Evolutionary conservation across 2,329 filamentous ascomycete genomes (phyloP), one percentile per base, ranked within the genome.

Genomic region (Colletotrichum cuscutae): DNA sequence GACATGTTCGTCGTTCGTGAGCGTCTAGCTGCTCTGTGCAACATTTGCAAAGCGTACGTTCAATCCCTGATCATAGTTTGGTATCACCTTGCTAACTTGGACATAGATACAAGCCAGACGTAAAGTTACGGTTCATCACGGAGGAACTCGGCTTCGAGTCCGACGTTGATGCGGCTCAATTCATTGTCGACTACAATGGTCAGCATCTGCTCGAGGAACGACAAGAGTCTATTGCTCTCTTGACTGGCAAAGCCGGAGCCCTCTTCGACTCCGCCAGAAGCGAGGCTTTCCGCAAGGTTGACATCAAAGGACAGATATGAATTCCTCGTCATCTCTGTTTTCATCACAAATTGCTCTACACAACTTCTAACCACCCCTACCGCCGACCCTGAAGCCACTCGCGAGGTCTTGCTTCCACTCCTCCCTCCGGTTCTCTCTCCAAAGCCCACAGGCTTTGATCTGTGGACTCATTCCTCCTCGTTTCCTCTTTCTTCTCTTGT

Each of bases 1-100:
- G 97, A 99, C 86, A 98, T 98, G 94, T 98, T 99, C 86, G 93
- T 98, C 82, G 92, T 92, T 79, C 92, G 97, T 80, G 96, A 99
- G 86, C 94, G 97, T 79, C 90, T 99, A 76, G 92, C 93, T 80
- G 97, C 97, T 76, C 86, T 99, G 80, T 93, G 95, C 82, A 94
- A 93, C 82, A 97, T 99, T 77, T 98, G 95, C 90, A 97, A 90
- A 94, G 92, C 94, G 97, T 99, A 86, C 87, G 96, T 91, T 13
- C n/a, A n/a, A 19, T 3, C 12, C n/a, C 24, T 11, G 9, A 8
- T 1, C 22, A n/a, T 4, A 46, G 13, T 19, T 13, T 35, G 12
- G 1, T 30, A 13, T 15, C 9, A 24, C 46, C n/a, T n/a, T 13
- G 28, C 89, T 93, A 85, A 93, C 81, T 24, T 24, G 30, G 22